Evolutionary conservation across 2,329 filamentous ascomycete species (phyloP).

Genomic region (Arthroderma sp.): DNA sequence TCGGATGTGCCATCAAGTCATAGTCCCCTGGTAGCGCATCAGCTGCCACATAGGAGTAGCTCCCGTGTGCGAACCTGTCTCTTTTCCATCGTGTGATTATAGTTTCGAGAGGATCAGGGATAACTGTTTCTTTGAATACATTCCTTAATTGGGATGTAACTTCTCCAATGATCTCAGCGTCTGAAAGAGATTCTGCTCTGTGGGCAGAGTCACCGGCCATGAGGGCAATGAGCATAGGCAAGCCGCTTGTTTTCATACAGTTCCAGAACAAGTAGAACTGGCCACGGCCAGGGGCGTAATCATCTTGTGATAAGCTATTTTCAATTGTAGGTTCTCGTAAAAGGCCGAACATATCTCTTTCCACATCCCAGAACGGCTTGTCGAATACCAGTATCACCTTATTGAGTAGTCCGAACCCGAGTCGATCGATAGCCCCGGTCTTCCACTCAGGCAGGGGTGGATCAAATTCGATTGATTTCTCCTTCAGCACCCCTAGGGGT

Average conservation of each 20-base stretch:
- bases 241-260: slow-evolving; percentile 73
- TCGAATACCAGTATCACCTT: slow-evolving; percentile 90
- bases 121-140: slow-evolving; percentile 51
- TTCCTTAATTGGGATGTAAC: slow-evolving; percentile 65
- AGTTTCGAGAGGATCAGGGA: slow-evolving; percentile 69
- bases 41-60: slow-evolving; percentile 86
- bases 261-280: slow-evolving; percentile 98
- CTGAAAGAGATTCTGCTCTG: slow-evolving; percentile 64
- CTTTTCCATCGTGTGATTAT: slow-evolving; percentile 87
- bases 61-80: slow-evolving; percentile 82
- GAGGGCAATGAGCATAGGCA: slow-evolving; percentile 76
- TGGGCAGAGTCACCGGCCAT: slow-evolving; percentile 94
- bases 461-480: slow-evolving; percentile 64
- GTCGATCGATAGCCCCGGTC: slow-evolving; percentile 58
- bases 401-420: slow-evolving; percentile 89
- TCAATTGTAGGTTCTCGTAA: slow-evolving; percentile 59
- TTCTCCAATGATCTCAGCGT: slow-evolving; percentile 65
- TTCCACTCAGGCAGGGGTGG: slow-evolving; percentile 86
- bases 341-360: slow-evolving; percentile 86
- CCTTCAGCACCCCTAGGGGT: slow-evolving; percentile 81
- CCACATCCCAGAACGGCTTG: slow-evolving; percentile 77
- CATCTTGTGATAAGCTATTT: slow-evolving; percentile 61
- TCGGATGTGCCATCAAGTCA: slow-evolving; percentile 69
- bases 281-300: slow-evolving; percentile 69
- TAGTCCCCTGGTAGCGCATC: slow-evolving; percentile 77